phyloP scores from a whole-genome alignment of 2,329 filamentous ascomycete species.

The Neonectria ditissima region DNA sequence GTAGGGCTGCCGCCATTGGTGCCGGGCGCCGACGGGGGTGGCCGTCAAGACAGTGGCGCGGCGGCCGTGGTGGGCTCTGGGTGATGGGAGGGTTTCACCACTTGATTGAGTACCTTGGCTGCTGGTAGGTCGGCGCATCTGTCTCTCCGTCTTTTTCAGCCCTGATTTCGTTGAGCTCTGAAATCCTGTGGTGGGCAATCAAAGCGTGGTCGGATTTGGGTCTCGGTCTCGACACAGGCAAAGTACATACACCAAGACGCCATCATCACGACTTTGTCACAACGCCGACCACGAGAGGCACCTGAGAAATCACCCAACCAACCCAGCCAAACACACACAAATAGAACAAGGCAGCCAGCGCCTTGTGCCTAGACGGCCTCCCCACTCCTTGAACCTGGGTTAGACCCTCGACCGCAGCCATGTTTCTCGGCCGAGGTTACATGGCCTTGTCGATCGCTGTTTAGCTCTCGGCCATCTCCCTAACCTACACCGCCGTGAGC shows the following conservation, averaged over 20 bases:
- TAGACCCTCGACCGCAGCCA: not conserved
- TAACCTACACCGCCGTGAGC: no score
- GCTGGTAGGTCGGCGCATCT: no score
- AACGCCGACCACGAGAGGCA: not conserved
- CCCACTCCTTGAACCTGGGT: not conserved
- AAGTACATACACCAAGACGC: no score
- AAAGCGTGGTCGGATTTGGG: not conserved
- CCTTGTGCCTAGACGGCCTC: not conserved
- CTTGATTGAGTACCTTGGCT: no score
- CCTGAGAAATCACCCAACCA: not conserved
- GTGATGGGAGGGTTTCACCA: conserved; percentile 4
- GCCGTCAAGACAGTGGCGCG: conserved; percentile 10
- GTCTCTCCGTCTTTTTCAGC: no score
- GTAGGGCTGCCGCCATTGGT: conserved; percentile 20
- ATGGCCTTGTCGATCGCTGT: conserved; percentile 7
- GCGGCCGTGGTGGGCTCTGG: conserved; percentile 1
- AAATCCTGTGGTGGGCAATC: no score
- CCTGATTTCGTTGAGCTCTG: not conserved
- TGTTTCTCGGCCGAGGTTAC: not conserved
- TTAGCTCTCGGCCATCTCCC: conserved; percentile 14
- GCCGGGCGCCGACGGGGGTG: conserved; percentile 3
- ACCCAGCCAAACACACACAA: not conserved
- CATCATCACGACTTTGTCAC: not conserved
- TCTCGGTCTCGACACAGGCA: not conserved
- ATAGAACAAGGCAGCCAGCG: not conserved